These are phyloP conservation scores for Helianthus tuberosus DNA, from an alignment of 129 eudicot species.

Conservation along the genomic window DNA sequence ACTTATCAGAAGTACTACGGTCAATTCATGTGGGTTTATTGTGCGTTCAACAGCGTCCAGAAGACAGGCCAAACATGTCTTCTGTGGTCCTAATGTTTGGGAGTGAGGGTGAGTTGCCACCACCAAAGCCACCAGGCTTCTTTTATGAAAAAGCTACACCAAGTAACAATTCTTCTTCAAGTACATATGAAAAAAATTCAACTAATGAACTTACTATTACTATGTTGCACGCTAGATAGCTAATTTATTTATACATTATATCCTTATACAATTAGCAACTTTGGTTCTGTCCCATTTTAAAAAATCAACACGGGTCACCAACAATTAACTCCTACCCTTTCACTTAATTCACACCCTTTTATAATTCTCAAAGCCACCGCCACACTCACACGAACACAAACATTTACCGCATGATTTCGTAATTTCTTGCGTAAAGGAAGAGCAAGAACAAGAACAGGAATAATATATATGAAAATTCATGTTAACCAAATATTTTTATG, in stretches of 20 bases:
- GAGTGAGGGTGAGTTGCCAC: slow-evolving; percentile 40
- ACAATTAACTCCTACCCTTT: too few relatives aligned
- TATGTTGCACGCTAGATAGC: slow-evolving; percentile 40
- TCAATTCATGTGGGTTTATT: slow-evolving; percentile 47
- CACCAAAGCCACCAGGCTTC: slow-evolving; percentile 50
- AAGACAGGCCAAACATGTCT: slow-evolving; percentile 51
- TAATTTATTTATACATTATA: neutral
- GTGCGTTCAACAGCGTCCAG: slow-evolving; percentile 55
- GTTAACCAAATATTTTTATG: too few relatives aligned
- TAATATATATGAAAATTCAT: too few relatives aligned
- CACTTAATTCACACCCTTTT: too few relatives aligned
- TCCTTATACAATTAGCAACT: too few relatives aligned
- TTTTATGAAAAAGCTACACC: slow-evolving; percentile 40
- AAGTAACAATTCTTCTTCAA: slow-evolving; percentile 35
- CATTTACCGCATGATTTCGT: too few relatives aligned
- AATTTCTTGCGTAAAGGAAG: too few relatives aligned
- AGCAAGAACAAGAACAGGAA: too few relatives aligned
- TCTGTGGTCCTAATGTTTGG: slow-evolving; percentile 46
- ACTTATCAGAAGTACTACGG: slow-evolving; percentile 27
- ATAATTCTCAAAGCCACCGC: too few relatives aligned
- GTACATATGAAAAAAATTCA: slow-evolving; percentile 29
- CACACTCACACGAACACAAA: too few relatives aligned
- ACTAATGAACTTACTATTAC: slow-evolving; percentile 42
- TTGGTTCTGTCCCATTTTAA: too few relatives aligned
- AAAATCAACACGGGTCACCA: too few relatives aligned